These are phyloP conservation scores for maize (Zea mays) DNA, from an alignment of 176 grass and related monocot species.

Conservation along the genomic window DNA sequence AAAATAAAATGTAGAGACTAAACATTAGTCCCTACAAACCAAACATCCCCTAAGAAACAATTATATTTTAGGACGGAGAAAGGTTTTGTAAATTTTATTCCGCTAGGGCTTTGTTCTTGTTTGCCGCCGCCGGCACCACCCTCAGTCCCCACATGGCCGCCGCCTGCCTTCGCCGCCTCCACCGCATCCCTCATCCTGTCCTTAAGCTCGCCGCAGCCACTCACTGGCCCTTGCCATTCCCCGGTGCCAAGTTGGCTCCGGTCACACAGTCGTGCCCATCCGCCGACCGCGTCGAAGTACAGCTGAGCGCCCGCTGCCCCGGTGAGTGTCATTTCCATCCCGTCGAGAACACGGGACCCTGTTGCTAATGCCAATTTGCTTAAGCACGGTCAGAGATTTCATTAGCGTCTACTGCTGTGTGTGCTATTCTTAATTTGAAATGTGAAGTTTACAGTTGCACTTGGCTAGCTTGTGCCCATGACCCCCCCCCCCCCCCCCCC, in stretches of 20 bases:
- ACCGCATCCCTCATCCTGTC: neutral
- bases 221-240: neutral
- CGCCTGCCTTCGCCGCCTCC: neutral
- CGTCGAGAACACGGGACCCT: neutral
- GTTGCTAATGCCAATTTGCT: neutral
- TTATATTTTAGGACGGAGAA: too few species aligned
- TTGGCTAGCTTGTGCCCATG: neutral
- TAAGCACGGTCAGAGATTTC: neutral
- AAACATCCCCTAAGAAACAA: too few species aligned
- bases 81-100: too few species aligned
- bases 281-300: neutral
- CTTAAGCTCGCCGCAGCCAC: neutral
- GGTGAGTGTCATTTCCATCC: constrained; percentile 6
- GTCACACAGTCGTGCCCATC: neutral
- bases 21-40: too few species aligned
- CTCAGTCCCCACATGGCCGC: neutral
- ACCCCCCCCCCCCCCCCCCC: too few species aligned
- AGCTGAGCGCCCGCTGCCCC: neutral
- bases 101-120: neutral
- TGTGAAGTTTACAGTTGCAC: neutral
- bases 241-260: neutral
- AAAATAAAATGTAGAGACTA: too few species aligned
- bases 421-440: neutral
- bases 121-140: neutral
- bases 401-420: neutral